Evolutionary conservation across 129 eudicot species (phyloP), one percentile per base, ranked within the genome.

Genomic region (Centaurea solstitialis): DNA sequence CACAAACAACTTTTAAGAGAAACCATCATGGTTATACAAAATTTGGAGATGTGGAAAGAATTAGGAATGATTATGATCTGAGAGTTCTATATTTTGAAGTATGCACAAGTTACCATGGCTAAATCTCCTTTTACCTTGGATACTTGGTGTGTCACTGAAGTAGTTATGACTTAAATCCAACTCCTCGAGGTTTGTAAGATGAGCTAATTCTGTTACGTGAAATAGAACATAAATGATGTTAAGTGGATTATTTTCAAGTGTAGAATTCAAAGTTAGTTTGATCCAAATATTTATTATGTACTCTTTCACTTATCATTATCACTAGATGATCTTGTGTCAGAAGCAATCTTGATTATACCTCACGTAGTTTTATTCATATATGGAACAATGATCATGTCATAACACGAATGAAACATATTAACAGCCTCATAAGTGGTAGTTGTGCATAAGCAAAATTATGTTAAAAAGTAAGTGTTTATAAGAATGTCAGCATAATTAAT

Each of bases 141-240:
- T 47, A 66, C 24, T 81, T 74, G 74, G 20, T 28, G 38, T 74
- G 23, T 2, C 18, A 7, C 5, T 30, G 20, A 66, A 30, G n/a
- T 0, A 0, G 3, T 71, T 72, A 11, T 0, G 1, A 33, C 59
- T 66, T 37, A 81, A 33, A 73, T 81, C 80, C 75, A 74, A 33
- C 69, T 12, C 43, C 80, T 81, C 75, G 7, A 81, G 75, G 24
- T 45, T 65, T n/a, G 68, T 73, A 0, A 81, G n/a, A 18, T 41
- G 37, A 21, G 26, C 24, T 43, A 73, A 43, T 10, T 73, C 84
- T 80, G 67, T 6, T 21, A 43, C 4, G 3, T 18, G 13, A 76
- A 23, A 7, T 40, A 50, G 28, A 74, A 26, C 10, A 43, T 41
- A 20, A 20, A 43, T 43, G 37, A 4, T 33, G 37, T 33, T 33